phyloP scores from a whole-genome alignment of 257 asterid species.

The Anisodus acutangulus region DNA sequence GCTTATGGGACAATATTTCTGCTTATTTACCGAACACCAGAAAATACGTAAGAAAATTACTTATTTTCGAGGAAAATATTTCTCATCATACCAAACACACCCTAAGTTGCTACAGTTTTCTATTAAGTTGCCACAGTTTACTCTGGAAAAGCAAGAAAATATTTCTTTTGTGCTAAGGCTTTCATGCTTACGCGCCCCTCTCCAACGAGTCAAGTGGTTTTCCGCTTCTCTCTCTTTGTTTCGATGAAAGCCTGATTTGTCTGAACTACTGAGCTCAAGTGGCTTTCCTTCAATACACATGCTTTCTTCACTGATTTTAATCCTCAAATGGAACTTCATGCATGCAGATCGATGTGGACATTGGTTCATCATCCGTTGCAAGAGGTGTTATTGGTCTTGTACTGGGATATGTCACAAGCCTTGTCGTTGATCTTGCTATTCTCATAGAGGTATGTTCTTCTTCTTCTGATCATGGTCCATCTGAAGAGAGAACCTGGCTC shows the following conservation, averaged over 20 bases:
- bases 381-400: slow-evolving; percentile 90
- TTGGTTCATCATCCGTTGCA: slow-evolving; percentile 98
- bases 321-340: slow-evolving; percentile 18
- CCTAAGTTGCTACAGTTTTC: background rate
- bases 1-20: slow-evolving; percentile 11
- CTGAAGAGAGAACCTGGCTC: background rate
- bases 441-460: slow-evolving; percentile 74
- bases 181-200: background rate
- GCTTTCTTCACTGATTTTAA: slow-evolving; percentile 4
- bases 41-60: background rate
- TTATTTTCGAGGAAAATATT: background rate
- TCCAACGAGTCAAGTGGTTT: too few relatives aligned
- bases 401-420: slow-evolving; percentile 87
- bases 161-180: background rate
- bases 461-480: background rate
- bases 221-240: too few relatives aligned
- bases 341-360: slow-evolving; percentile 95
- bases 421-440: slow-evolving; percentile 94
- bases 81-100: background rate
- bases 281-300: slow-evolving; percentile 5
- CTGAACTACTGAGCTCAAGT: background rate
- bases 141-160: slow-evolving; percentile 12
- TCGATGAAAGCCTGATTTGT: background rate
- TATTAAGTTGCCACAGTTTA: background rate
- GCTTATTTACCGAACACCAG: background rate